Evolutionary conservation across 2,329 filamentous ascomycete genomes (phyloP).

Genomic region (Acarospora socialis): DNA sequence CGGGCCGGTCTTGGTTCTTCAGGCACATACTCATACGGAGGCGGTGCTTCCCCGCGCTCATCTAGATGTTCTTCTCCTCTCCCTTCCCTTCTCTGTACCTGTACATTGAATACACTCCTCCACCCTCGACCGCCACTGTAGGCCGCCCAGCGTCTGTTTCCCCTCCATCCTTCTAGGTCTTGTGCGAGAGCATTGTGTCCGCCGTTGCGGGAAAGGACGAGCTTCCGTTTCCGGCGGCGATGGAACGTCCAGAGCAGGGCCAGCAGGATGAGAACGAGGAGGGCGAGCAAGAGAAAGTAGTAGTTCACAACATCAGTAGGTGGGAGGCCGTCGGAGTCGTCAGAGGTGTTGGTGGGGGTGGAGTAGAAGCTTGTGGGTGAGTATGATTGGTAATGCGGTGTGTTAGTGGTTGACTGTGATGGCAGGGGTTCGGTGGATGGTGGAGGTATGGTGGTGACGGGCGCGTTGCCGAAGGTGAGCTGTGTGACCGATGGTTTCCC

Average conservation of each 20-base stretch:
- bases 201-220: not conserved
- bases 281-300: conserved; percentile 13
- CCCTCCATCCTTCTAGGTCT: conserved; percentile 8
- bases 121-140: not conserved
- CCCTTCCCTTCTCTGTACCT: not conserved
- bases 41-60: conserved; percentile 13
- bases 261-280: conserved; percentile 10
- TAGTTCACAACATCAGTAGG: conserved; percentile 13
- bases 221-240: conserved; percentile 2
- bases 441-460: too few relatives aligned
- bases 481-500: too few relatives aligned
- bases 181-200: conserved; percentile 7
- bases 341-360: not conserved
- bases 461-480: too few relatives aligned
- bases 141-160: not conserved
- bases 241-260: conserved; percentile 7
- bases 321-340: not conserved
- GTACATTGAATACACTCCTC: too few relatives aligned
- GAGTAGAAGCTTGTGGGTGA: too few relatives aligned
- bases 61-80: conserved; percentile 10
- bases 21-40: conserved; percentile 13
- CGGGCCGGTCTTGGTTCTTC: conserved; percentile 10
- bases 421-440: too few relatives aligned
- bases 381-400: too few relatives aligned
- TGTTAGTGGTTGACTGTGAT: too few relatives aligned